Evolutionary conservation across 2,329 filamentous ascomycete species (phyloP), one percentile per base, ranked within the genome.

Genomic region (Plectosphaerella cucumerina): DNA sequence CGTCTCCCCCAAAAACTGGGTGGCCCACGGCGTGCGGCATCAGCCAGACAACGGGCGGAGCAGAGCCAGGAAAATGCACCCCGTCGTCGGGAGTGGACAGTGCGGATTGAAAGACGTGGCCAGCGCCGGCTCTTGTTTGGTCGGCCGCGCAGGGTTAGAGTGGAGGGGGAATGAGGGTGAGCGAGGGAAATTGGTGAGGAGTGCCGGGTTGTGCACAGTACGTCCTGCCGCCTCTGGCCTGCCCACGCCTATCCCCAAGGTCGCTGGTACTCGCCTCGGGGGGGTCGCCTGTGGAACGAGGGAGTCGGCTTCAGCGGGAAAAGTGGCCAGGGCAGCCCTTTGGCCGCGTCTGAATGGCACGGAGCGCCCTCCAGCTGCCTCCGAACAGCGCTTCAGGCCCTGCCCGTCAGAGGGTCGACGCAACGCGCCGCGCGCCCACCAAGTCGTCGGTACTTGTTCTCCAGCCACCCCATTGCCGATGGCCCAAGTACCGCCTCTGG

Each of bases 1-100:
- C 35, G 37, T 33, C 47, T 48, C 47, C 47, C 47, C 47, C 47
- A 48, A 48, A 48, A 48, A 26, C 17, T 35, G 42, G 47, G 15
- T 23, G 47, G 47, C 35, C 46, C 46, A 35, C 33, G 44, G 26
- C 20, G 23, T 34, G 44, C 45, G 33, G 45, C 45, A 47, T 47
- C 45, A 47, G 45, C 45, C 45, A 47, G 45, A 47, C 33, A 45
- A 39, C 45, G 33, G 45, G 17, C 34, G 34, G 45, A 42, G 39
- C 39, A 42, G 6, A 21, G 39, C 10, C n/a, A 17, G n/a, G 10
- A 18, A 42, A 20, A 42, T 18, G 39, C 39, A 42, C 39, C 39
- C 39, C 39, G 39, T 42, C 17, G 17, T 42, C 39, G 39, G 39
- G 39, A 42, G 39, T 8, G 17, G 39, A 42, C 39, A 42, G 39